These are phyloP conservation scores for Aureobasidium lini DNA, from an alignment of 2,329 filamentous ascomycete species.

Conservation along the genomic window DNA sequence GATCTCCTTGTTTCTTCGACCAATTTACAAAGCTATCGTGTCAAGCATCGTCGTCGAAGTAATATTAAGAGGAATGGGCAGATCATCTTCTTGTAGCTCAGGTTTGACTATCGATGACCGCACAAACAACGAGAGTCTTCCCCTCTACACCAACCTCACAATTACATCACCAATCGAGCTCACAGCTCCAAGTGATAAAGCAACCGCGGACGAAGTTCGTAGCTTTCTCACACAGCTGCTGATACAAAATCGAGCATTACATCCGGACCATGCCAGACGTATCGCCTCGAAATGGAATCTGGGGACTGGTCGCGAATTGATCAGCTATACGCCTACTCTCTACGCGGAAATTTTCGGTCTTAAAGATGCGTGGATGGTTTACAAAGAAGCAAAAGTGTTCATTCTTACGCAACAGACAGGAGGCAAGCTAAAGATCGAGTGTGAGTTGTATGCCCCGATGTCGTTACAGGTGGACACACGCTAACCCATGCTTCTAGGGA, in stretches of 20 bases:
- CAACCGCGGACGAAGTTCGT: slow-evolving; percentile 16
- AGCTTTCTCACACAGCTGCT: slow-evolving; percentile 14
- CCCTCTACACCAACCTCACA: background rate
- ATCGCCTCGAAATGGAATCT: slow-evolving; percentile 16
- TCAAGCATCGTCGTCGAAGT: background rate
- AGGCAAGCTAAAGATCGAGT: background rate
- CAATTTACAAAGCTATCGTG: too few relatives aligned
- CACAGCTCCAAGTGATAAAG: slow-evolving; percentile 4
- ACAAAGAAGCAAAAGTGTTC: slow-evolving; percentile 14
- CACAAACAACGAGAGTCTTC: background rate
- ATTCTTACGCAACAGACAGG: background rate
- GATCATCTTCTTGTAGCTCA: background rate
- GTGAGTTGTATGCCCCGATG: too few relatives aligned
- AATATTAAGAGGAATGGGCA: background rate
- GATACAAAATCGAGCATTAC: background rate
- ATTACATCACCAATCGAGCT: background rate
- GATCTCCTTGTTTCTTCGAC: too few relatives aligned
- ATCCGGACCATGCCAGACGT: slow-evolving; percentile 5
- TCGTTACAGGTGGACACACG: too few relatives aligned
- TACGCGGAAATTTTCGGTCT: slow-evolving; percentile 17
- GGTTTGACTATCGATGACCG: background rate
- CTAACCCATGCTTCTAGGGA: background rate
- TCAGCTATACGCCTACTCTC: slow-evolving; percentile 12
- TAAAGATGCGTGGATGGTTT: slow-evolving; percentile 18
- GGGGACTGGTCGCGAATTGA: slow-evolving; percentile 18